Conservation (phyloP, 257 asterid species). For the Przewalskia tangutica region DNA sequence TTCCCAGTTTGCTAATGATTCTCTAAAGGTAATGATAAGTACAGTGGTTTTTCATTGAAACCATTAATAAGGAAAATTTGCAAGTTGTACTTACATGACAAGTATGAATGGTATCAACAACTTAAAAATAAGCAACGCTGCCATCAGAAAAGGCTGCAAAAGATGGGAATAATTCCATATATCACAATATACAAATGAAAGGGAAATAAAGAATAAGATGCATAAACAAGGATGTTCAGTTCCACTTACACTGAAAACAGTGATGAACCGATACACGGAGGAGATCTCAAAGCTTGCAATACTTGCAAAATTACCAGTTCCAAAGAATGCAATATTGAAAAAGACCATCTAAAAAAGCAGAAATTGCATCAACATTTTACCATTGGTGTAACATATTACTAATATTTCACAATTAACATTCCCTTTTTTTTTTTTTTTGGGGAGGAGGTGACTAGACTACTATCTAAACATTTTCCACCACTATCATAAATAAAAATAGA, state of each 20-base stretch:
- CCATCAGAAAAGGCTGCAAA: conserved; percentile 96
- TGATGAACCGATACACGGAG: conserved; percentile 91
- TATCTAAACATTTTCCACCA: no score
- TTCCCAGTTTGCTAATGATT: background rate
- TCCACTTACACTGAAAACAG: conserved; percentile 81
- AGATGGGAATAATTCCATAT: conserved; percentile 4
- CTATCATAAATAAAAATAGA: no score
- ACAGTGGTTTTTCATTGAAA: background rate
- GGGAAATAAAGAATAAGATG: background rate
- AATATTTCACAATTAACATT: no score
- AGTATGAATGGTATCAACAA: conserved; percentile 72
- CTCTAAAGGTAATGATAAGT: background rate
- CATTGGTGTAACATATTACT: background rate
- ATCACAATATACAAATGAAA: conserved; percentile 3
- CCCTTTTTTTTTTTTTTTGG: no score
- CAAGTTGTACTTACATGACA: conserved; percentile 59
- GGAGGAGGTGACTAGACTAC: no score
- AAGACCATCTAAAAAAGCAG: conserved; percentile 62
- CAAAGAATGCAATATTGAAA: conserved; percentile 94
- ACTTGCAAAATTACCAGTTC: conserved; percentile 97
- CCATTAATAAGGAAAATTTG: background rate
- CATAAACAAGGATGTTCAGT: background rate
- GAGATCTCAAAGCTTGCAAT: conserved; percentile 97
- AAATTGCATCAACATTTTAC: background rate
- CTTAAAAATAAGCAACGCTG: conserved; percentile 88